Base-by-base conservation (phyloP, 2,329 filamentous ascomycete genomes). In the Cladophialophora carrionii region DNA sequence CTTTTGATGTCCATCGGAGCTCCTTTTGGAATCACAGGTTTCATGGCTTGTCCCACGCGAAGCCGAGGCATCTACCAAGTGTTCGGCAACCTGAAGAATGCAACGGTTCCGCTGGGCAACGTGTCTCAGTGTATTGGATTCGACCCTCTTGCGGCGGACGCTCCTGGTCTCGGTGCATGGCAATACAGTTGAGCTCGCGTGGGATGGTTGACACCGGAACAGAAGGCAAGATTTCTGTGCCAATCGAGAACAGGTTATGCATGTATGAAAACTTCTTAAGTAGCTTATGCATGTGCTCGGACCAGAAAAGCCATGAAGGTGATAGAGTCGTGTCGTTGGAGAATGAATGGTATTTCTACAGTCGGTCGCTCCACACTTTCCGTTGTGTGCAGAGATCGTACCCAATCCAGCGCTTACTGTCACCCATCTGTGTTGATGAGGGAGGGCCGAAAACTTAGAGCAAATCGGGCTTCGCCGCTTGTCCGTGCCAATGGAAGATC, bases 41-140 rank as follows among this genome's bases (percentile, higher is more conserved):
- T 82, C 68, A 78, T 81, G 74, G 80, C 79, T 48, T 82, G 80
- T 64, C 80, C 79, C 0, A 72, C 70, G 1, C 65, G n/a, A 20
- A 54, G 72, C 70, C 43, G 65, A 61, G 54, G 71, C 49, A 46
- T 62, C 26, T 81, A 76, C 74, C 77, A 80, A 72, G 78, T 82
- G 8, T 81, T 78, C 68, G 78, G 75, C 2, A 74, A 75, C 24
- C 67, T 79, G 34, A 61, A 73, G 65, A 78, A 80, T 57, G 77
- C 77, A 9, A 79, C 74, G 17, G 77, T 79, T 1, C 78, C 79
- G 10, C n/a, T 41, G 17, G 71, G 78, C 17, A 73, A 78, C 63
- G 72, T 77, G 4, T 57, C 52, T 1, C 74, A 78, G 49, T 81
- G 79, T 62, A 61, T 80, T 20, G 73, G 73, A 0, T 81, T 81